phyloP scores from a whole-genome alignment of 768 basidiomycete species.

The Leccinum subtestaceum region DNA sequence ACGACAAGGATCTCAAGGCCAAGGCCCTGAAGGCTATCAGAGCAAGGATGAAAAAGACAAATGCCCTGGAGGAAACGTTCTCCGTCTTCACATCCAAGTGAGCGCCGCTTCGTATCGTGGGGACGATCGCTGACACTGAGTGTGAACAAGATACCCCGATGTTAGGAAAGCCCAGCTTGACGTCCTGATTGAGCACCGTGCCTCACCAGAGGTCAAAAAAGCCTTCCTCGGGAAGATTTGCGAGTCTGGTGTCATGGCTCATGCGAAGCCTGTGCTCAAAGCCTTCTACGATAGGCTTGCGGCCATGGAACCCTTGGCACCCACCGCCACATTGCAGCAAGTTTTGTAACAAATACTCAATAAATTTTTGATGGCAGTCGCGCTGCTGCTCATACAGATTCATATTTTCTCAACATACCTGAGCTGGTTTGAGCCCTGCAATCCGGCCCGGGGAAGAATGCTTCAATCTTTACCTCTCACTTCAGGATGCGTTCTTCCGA shows the following conservation, averaged over 20 bases:
- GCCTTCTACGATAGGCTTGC: slow-evolving; percentile 19
- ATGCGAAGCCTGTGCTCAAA: slow-evolving; percentile 10
- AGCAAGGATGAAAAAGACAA: slow-evolving; percentile 12
- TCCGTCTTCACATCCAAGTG: slow-evolving; percentile 28
- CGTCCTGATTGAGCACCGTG: slow-evolving; percentile 8
- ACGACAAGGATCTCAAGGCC: slow-evolving; percentile 16
- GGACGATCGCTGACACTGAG: too few relatives aligned
- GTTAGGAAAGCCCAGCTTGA: slow-evolving; percentile 20
- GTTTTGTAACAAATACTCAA: too few relatives aligned
- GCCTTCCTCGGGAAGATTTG: slow-evolving; percentile 11
- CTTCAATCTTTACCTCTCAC: too few relatives aligned
- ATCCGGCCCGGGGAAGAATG: too few relatives aligned
- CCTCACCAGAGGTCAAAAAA: slow-evolving; percentile 14
- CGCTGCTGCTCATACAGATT: too few relatives aligned
- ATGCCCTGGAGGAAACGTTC: slow-evolving; percentile 26
- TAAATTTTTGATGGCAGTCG: too few relatives aligned
- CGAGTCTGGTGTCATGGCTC: slow-evolving; percentile 2
- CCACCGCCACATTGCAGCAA: too few relatives aligned
- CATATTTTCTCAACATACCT: too few relatives aligned
- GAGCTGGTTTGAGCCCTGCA: too few relatives aligned
- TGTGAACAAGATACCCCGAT: neutral
- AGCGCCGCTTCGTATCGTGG: neutral
- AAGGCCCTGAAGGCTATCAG: slow-evolving; percentile 19
- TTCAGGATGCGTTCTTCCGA: too few relatives aligned
- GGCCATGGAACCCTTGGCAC: neutral